These are phyloP conservation scores for Irpex sp. DNA, from an alignment of 1,284 basidiomycete genomes.

Conservation along the genomic window DNA sequence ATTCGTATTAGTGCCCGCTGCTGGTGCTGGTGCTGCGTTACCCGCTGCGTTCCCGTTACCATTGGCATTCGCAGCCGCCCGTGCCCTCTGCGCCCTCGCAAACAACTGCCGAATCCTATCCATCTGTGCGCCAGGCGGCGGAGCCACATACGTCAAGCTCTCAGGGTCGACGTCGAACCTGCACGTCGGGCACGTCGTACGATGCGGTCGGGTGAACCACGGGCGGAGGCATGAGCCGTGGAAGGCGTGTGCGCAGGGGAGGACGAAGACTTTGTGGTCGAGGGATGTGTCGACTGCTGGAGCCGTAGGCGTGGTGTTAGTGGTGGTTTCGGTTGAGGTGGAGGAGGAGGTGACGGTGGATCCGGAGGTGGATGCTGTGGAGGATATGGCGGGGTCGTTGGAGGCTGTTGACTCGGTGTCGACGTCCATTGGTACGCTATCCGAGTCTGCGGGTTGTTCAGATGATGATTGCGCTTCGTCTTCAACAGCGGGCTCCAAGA, in stretches of 20 bases:
- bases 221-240: slow-evolving; percentile 72
- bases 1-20: not conserved
- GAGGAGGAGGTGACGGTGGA: slow-evolving; percentile 7
- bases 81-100: not conserved
- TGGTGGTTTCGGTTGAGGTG: slow-evolving; percentile 26
- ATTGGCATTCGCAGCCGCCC: not conserved
- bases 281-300: slow-evolving; percentile 10
- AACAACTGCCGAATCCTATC: slow-evolving; percentile 9
- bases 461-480: slow-evolving; percentile 33
- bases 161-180: slow-evolving; percentile 78
- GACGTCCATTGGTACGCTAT: slow-evolving; percentile 12
- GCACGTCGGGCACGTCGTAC: slow-evolving; percentile 79
- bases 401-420: not conserved
- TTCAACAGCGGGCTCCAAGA: slow-evolving; percentile 39
- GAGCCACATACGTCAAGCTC: slow-evolving; percentile 51
- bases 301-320: not conserved
- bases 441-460: slow-evolving; percentile 17
- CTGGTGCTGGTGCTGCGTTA: not conserved
- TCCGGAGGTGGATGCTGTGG: slow-evolving; percentile 13
- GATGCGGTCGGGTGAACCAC: slow-evolving; percentile 73
- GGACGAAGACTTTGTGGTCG: slow-evolving; percentile 47
- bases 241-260: slow-evolving; percentile 78
- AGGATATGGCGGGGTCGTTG: slow-evolving; percentile 8
- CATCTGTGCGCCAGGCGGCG: slow-evolving; percentile 14
- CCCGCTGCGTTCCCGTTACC: too few species aligned